Evolutionary conservation across 257 asterid species (phyloP).

Genomic region (Ocimum tenuiflorum): DNA sequence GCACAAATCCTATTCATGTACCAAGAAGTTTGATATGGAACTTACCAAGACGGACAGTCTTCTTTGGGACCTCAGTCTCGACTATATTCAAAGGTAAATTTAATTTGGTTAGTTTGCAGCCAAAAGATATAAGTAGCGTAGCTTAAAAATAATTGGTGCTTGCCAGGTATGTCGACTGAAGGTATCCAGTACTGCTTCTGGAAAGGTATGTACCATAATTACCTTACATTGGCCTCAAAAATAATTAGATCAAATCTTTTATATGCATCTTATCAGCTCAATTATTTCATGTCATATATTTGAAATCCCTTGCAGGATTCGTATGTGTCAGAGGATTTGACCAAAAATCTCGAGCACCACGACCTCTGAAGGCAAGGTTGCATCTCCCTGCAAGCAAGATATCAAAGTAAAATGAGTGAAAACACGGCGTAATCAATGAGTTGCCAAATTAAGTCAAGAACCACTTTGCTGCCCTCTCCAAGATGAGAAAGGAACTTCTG

Average conservation of each 20-base stretch:
- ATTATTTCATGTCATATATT: not conserved
- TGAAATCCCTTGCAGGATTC: conserved; percentile 46
- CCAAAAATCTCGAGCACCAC: conserved; percentile 58
- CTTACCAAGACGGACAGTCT: conserved; percentile 62
- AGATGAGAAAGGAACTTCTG: conserved; percentile 22
- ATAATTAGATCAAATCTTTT: not conserved
- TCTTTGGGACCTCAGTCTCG: conserved; percentile 73
- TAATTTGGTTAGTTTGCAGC: not conserved
- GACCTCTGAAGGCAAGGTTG: conserved; percentile 68
- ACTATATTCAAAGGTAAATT: conserved; percentile 59
- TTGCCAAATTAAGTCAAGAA: conserved; percentile 13
- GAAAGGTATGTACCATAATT: conserved; percentile 46
- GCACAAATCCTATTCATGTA: conserved; percentile 50
- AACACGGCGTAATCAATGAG: conserved; percentile 2
- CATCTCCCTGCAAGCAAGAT: conserved; percentile 74
- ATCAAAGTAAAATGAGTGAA: conserved; percentile 30
- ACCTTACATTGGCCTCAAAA: conserved; percentile 6
- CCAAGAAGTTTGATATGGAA: conserved; percentile 64
- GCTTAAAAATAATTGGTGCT: conserved; percentile 26
- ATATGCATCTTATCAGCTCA: not conserved
- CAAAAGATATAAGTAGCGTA: conserved; percentile 14
- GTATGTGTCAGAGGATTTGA: conserved; percentile 88
- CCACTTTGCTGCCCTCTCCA: conserved; percentile 8
- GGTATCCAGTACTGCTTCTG: conserved; percentile 62
- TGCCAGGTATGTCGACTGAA: conserved; percentile 56